A percentile compares a stretch with the other conserved stretches of the same genome.
Evolutionary conservation across 106 monocot genomes (phyloP).

Genomic region (Amphibolis antarctica): DNA sequence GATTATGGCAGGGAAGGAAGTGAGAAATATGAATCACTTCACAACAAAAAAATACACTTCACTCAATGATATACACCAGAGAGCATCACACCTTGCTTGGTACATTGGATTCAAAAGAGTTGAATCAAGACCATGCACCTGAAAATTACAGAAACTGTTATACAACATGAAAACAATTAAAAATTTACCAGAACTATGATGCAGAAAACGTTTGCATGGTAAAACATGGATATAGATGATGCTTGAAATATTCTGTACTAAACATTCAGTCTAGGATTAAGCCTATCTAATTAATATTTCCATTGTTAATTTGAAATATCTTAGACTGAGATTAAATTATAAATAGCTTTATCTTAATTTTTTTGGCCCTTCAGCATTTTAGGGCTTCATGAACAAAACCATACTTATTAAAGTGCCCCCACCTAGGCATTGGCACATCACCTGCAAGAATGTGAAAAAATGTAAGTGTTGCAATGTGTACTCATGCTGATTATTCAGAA

Average conservation of each 20-base stretch:
- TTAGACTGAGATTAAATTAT: too few relatives aligned
- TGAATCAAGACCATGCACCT: conserved; percentile 70
- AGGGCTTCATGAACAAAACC: too few relatives aligned
- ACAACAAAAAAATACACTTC: neutral
- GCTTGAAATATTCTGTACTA: neutral
- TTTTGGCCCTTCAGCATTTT: too few relatives aligned
- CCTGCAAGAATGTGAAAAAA: too few relatives aligned
- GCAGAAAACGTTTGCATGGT: too few relatives aligned
- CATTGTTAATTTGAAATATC: too few relatives aligned
- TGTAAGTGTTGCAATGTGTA: too few relatives aligned
- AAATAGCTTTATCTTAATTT: too few relatives aligned
- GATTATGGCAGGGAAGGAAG: neutral
- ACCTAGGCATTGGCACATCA: too few relatives aligned
- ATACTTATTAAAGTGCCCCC: too few relatives aligned
- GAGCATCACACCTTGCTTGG: conserved; percentile 42
- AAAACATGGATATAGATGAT: neutral
- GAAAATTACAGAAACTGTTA: conserved; percentile 5
- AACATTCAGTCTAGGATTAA: too few relatives aligned
- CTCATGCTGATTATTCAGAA: too few relatives aligned
- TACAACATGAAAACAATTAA: neutral
- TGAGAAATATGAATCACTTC: neutral
- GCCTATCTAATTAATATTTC: neutral
- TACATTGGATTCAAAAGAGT: conserved; percentile 70
- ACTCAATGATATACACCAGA: neutral
- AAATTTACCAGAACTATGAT: neutral